Evolutionary conservation across 2,329 filamentous ascomycete species (phyloP).

Genomic region (Alternaria ethzedia): DNA sequence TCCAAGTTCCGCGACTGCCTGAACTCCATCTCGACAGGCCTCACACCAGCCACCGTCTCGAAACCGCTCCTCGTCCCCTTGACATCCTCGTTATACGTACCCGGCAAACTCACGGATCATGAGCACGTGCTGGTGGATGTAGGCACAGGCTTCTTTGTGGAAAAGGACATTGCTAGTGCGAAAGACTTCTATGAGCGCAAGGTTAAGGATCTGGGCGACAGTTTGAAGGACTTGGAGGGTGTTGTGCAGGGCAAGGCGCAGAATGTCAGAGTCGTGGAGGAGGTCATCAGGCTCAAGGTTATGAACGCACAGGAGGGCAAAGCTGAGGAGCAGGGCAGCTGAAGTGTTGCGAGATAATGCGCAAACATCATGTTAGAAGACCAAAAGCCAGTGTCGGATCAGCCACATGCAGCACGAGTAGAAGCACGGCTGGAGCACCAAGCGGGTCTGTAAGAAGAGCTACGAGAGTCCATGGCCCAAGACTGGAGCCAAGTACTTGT

Average conservation of each 20-base stretch:
- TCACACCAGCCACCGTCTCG: conserved; percentile 52
- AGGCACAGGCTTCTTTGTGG: conserved; percentile 91
- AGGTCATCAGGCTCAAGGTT: conserved; percentile 59
- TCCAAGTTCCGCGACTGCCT: conserved; percentile 92
- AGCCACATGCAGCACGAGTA: background rate
- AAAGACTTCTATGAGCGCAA: conserved; percentile 72
- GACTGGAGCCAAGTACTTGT: background rate
- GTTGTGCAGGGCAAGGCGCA: conserved; percentile 78
- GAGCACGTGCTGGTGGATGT: conserved; percentile 74
- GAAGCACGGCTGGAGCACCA: background rate
- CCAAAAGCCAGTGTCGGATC: background rate
- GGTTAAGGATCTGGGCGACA: conserved; percentile 68
- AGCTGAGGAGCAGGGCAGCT: conserved; percentile 32
- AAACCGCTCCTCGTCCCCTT: conserved; percentile 84
- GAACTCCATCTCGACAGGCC: conserved; percentile 70
- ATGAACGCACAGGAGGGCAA: conserved; percentile 41
- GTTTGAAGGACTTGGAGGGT: conserved; percentile 71
- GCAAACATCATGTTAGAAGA: background rate
- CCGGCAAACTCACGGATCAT: conserved; percentile 70
- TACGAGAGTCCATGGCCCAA: background rate
- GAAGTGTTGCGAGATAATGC: background rate
- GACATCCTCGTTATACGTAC: conserved; percentile 93
- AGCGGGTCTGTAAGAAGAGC: background rate
- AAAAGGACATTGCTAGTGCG: conserved; percentile 74
- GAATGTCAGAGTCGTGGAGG: conserved; percentile 86